Evolutionary conservation across 306 rosid genomes (phyloP), one percentile per base, ranked within the genome.

Genomic region (Gillenia trifoliata): DNA sequence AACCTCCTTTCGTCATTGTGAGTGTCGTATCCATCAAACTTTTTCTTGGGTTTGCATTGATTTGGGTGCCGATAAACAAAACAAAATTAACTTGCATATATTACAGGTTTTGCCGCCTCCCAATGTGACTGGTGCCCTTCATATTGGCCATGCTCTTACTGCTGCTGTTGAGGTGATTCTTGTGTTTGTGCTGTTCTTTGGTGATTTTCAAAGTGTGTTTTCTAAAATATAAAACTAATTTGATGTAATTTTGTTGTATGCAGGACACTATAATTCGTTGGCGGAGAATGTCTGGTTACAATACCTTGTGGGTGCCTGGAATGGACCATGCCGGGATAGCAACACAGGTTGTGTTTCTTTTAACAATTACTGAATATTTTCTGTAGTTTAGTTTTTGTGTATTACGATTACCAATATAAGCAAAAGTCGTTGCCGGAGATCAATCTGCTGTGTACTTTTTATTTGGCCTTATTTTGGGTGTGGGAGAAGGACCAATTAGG

Each of bases 261-360:
- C 84, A 94, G 99, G 99, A 94, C 80, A 91, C 96, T 6, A 89
- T 94, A 77, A 94, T 94, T 73, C 93, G 99, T 16, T 94, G 99
- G 99, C 81, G 89, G 52, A 89, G 93, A 83, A 94, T 94, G 99
- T 86, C 89, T 52, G 98, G 99, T 71, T 90, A 82, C 86, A 94
- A 94, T 87, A 34, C 91, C 75, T 75, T 94, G 88, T 94, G 99
- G 98, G 96, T 94, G 77, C 99, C 99, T 80, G 93, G 96, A 79
- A 84, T 89, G 92, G 99, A 94, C 84, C 99, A 94, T 79, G 96
- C 99, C 11, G 98, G 98, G 78, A 92, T 92, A 64, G 99, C 99
- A n/a, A 94, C 99, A 33, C 97, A 94, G 99, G 97, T 89, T 71
- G 50, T 77, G 7, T 71, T 52, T 70, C 70, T 1, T 71, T 64